Evolutionary conservation across 805 yeast genomes (phyloP), one percentile per base, ranked within the genome.

Genomic region (Candida argentea): DNA sequence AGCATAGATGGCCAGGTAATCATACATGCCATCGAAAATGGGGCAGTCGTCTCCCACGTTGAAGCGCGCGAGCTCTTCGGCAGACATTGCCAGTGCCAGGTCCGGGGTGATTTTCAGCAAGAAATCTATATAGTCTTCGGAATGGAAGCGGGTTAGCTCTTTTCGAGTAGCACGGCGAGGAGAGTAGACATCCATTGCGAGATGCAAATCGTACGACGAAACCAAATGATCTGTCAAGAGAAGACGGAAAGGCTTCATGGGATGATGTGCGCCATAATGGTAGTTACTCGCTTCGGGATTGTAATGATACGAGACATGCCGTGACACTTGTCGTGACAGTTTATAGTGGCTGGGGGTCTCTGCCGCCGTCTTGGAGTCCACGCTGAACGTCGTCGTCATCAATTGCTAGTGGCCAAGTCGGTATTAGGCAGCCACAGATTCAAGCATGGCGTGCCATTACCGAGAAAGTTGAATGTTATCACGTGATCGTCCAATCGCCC

Each of bases 211-310:
- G 54, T 91, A 89, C 9, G 80, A 76, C 19, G 79, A 71, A 29
- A 89, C 89, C 36, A 89, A 60, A 50, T 87, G 95, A 55, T 89
- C 96, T 1, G 98, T 89, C 25, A 89, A 67, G 87, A 86, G 79
- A 36, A 91, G 62, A 39, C 98, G 62, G 52, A 87, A 84, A 10
- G 98, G 98, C 52, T 89, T 89, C 98, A 89, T 89, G n/a, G 98
- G 98, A 54, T 89, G 98, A 35, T 76, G 71, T 2, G 83, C 81
- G 11, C 98, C 98, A 52, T 83, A 87, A 46, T 87, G 95, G 53
- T 77, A 87, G 38, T 73, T 70, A 1, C 83, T 67, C 0, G 78
- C 93, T 29, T 77, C 73, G 15, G 86, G 82, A 51, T 86, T 86
- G 55, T 70, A 84, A 52, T 86, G 96, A 55, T 86, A 86, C 6